Evolutionary conservation across 352 stramenopile genomes (phyloP), one percentile per base, ranked within the genome.

Genomic region (Thraustochytrium sp.): DNA sequence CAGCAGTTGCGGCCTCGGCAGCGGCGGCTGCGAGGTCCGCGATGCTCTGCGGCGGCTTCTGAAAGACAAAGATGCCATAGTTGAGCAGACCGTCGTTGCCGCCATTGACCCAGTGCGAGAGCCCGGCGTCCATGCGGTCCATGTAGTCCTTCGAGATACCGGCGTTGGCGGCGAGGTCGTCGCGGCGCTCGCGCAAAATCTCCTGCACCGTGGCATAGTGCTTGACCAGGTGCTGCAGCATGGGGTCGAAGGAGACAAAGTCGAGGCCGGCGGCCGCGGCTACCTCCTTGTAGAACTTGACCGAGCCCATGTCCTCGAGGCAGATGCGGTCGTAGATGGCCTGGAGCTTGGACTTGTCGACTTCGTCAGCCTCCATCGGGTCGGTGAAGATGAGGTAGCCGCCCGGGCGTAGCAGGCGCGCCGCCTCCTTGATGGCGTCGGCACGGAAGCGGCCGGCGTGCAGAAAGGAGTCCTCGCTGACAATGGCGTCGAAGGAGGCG

Each of bases 61-160:
- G 54, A 38, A 63, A 63, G 36, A 63, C 54, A 63, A 63, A 63
- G 54, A 63, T 63, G 54, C 54, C 54, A 38, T 63, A 63, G 36
- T 63, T 63, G 54, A 63, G 54, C 26, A 63, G 54, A 21, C 21
- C 54, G 26, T 5, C 54, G 5, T 63, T 63, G 26, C 54, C 54
- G 21, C 54, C 54, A 5, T 63, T 21, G 5, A 63, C 54, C 54
- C 54, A 63, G 54, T 63, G 36, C 5, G 5, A 21, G 5, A 63
- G 54, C 5, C 54, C 54, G 26, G 26, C 18, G 36, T 63, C 54
- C 54, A 63, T 63, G 54, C 21, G 5, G 26, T 5, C 54, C 5
- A 5, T 16, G 36, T 63, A 63, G 5, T 63, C 54, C n/a, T n/a
- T n/a, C n/a, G 54, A 21, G 54, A 5, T 63, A 13, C 5, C 18